Conservation (phyloP, 257 asterid genomes). For the Cordia subcordata region DNA sequence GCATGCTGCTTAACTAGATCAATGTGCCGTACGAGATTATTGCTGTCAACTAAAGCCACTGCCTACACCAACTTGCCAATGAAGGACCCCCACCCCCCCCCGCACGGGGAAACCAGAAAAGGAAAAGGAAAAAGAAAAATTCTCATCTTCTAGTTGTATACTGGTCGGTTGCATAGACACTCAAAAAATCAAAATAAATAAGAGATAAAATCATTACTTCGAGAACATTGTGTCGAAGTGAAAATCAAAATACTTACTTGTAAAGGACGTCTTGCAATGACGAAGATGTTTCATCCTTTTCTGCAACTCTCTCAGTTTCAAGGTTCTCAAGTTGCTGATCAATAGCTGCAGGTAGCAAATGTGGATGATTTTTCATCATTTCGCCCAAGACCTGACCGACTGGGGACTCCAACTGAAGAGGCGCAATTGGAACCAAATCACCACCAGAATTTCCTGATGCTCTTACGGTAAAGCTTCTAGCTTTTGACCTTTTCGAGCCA, state of each 20-base stretch:
- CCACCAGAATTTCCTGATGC: conserved; percentile 56
- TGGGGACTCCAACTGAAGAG: conserved; percentile 77
- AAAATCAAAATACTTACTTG: conserved; percentile 40
- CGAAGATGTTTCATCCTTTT: conserved; percentile 36
- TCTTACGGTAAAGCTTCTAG: conserved; percentile 46
- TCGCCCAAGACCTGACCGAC: conserved; percentile 78
- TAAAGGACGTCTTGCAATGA: conserved; percentile 65
- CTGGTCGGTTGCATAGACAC: neutral
- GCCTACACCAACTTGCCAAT: too few relatives aligned
- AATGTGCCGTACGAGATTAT: too few relatives aligned
- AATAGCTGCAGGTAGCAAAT: conserved; percentile 65
- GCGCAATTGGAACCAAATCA: conserved; percentile 59
- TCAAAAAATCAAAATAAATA: conserved; percentile 2
- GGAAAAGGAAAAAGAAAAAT: too few relatives aligned
- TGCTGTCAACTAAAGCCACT: too few relatives aligned
- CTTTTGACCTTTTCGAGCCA: conserved; percentile 42
- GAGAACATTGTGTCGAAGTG: conserved; percentile 1
- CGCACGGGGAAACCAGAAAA: too few relatives aligned
- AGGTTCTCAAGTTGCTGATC: conserved; percentile 94
- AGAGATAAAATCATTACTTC: conserved; percentile 1
- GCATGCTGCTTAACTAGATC: too few relatives aligned
- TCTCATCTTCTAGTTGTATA: too few relatives aligned
- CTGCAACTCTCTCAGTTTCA: conserved; percentile 56
- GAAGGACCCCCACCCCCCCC: too few relatives aligned
- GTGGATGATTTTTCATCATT: conserved; percentile 69